A percentile compares a stretch with the other conserved stretches of the same genome.
Conservation (phyloP, 805 yeast species). For the Lipomyces sp. region DNA sequence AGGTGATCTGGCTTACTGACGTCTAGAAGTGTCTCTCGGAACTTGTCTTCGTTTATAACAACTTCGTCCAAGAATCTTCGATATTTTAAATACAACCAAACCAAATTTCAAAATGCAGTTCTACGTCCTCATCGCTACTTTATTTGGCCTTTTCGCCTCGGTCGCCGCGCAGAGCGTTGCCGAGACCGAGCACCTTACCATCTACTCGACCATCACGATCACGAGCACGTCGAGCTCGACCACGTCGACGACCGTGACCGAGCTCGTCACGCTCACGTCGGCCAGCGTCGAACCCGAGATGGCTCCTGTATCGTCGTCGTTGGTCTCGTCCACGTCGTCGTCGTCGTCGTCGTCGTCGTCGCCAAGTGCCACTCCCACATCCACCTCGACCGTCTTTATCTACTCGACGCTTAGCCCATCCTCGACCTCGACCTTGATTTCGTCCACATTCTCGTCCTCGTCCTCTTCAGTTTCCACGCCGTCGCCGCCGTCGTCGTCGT, state of each 20-base stretch:
- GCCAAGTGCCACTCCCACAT: neutral
- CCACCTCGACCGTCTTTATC: neutral
- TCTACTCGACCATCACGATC: conserved; percentile 5
- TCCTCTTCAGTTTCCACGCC: too few species aligned
- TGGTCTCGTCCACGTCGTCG: neutral
- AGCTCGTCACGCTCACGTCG: neutral
- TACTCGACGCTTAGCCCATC: too few species aligned
- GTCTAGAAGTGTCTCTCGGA: too few species aligned
- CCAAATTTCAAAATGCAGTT: conserved; percentile 17
- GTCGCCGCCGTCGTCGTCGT: neutral
- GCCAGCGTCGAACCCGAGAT: too few species aligned
- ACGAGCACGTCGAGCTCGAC: too few species aligned
- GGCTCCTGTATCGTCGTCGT: neutral
- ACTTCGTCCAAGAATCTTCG: neutral
- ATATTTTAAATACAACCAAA: neutral
- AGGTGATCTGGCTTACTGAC: too few species aligned
- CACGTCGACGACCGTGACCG: too few species aligned
- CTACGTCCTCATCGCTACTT: neutral
- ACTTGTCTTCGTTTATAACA: neutral
- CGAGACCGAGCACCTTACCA: conserved; percentile 2
- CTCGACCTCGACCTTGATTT: neutral
- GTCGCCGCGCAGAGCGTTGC: conserved; percentile 14
- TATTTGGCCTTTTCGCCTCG: neutral
- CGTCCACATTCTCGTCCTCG: neutral
- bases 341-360: neutral